Conservation (phyloP, 2,329 filamentous ascomycete species). For the Aspergillus ibericus region DNA sequence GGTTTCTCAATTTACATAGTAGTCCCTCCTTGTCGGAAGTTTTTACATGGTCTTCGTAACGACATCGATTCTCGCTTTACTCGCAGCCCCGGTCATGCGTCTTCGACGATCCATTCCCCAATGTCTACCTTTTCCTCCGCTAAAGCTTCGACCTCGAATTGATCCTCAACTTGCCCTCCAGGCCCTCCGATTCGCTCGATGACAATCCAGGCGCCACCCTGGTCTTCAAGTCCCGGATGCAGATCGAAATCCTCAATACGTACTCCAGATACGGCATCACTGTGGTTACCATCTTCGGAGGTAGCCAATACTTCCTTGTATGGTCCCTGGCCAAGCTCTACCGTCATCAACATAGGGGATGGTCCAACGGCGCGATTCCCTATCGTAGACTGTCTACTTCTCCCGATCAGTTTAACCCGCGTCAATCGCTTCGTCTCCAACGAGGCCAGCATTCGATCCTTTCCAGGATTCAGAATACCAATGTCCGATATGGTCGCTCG, state of each 20-base stretch:
- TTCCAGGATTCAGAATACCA: conserved; percentile 53
- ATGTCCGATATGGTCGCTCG: conserved; percentile 54
- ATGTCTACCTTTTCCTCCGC: conserved; percentile 45
- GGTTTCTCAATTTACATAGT: too few relatives aligned
- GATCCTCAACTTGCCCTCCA: conserved; percentile 50
- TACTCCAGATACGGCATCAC: conserved; percentile 65
- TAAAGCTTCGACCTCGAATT: conserved; percentile 45
- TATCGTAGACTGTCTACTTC: conserved; percentile 47
- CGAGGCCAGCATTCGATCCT: conserved; percentile 56
- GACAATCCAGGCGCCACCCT: conserved; percentile 72
- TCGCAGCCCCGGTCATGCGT: conserved; percentile 18
- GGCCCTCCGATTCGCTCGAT: conserved; percentile 73
- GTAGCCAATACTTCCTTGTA: conserved; percentile 64
- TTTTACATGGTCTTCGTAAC: too few relatives aligned
- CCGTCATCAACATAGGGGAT: conserved; percentile 64
- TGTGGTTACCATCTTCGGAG: conserved; percentile 73
- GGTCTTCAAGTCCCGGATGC: conserved; percentile 58
- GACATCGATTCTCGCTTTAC: too few relatives aligned
- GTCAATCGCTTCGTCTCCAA: conserved; percentile 58
- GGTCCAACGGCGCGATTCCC: conserved; percentile 38
- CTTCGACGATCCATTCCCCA: conserved; percentile 43
- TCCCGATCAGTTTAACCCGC: conserved; percentile 58
- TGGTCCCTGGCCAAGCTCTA: conserved; percentile 72
- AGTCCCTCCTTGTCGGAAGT: too few relatives aligned
- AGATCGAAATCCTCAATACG: conserved; percentile 74